These are phyloP conservation scores for Calophaca sinica DNA, from an alignment of 306 rosid species.

Conservation along the genomic window DNA sequence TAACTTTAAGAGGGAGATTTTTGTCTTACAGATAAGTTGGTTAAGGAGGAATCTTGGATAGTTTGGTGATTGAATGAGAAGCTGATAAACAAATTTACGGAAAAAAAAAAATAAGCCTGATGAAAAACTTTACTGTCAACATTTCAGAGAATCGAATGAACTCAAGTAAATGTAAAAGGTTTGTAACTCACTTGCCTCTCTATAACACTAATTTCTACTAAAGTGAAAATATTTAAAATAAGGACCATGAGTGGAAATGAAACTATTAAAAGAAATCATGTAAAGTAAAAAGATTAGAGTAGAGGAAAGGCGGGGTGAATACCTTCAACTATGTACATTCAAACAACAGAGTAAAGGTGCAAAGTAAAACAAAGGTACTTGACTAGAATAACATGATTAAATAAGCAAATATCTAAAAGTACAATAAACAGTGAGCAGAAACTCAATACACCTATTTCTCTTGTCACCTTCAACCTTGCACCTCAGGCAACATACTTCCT, in stretches of 20 bases:
- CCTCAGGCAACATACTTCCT: conserved; percentile 11
- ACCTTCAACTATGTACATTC: neutral
- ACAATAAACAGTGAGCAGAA: neutral
- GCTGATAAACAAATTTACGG: conserved; percentile 1
- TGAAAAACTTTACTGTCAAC: neutral
- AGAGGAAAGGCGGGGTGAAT: neutral
- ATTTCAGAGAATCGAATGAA: conserved; percentile 12
- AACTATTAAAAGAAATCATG: neutral
- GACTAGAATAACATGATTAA: neutral
- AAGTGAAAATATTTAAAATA: conserved; percentile 10
- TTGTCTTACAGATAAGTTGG: neutral
- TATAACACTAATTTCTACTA: too few species aligned
- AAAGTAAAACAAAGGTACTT: neutral
- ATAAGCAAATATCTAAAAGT: neutral
- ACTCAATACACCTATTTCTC: neutral
- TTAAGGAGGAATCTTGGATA: too few species aligned
- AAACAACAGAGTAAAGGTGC: neutral
- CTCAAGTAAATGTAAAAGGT: neutral
- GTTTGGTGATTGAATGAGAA: neutral
- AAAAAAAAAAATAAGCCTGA: neutral
- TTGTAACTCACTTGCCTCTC: neutral
- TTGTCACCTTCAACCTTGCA: conserved; percentile 17
- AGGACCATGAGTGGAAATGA: neutral
- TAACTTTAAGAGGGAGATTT: neutral
- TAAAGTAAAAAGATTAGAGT: neutral